Base-by-base conservation (phyloP, 306 rosid species). In the Gastrolobium villosum region DNA sequence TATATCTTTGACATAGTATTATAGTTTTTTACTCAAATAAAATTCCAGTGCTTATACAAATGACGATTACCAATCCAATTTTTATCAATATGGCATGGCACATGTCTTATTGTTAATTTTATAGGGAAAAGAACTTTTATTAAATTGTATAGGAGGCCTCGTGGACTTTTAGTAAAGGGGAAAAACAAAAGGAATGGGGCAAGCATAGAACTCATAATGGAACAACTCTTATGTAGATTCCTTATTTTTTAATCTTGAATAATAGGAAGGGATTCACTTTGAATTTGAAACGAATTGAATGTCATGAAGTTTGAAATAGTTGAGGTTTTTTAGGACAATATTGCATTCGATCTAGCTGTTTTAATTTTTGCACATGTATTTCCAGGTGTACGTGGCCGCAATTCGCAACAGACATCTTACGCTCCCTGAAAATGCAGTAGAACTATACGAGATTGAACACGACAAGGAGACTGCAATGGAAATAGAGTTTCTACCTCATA, bases 321-420 rank as follows among this genome's bases (percentile, higher is more conserved):
- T n/a, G 40, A 54, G 9, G 26, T 37, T 54, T 44, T n/a, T 74
- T 20, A 70, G 72, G 32, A 55, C 35, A 15, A 32, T 53, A 61
- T 41, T 46, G 59, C 66, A 66, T 43, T 44, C n/a, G 5, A 63
- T 41, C 35, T 53, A 65, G 48, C 31, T 50, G 37, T 62, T 70
- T n/a, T 49, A 49, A 54, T 54, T 13, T 36, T 14, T 56, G 10
- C 28, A 54, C 56, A 9, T 69, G 56, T 41, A 36, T 60, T 86
- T 75, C 11, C 70, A 95, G 99, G 99, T 95, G 39, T 92, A 87
- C 5, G 91, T 89, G 28, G 98, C 96, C 31, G 98, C 99, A 63
- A 69, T 89, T 56, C 92, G 89, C 35, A 92, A 95, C 66, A 86
- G 90, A 82, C 89, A 88, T 40, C 94, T 92, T 41, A 74, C 75